phyloP scores from a whole-genome alignment of 768 basidiomycete genomes.

The Obba rivulosa region DNA sequence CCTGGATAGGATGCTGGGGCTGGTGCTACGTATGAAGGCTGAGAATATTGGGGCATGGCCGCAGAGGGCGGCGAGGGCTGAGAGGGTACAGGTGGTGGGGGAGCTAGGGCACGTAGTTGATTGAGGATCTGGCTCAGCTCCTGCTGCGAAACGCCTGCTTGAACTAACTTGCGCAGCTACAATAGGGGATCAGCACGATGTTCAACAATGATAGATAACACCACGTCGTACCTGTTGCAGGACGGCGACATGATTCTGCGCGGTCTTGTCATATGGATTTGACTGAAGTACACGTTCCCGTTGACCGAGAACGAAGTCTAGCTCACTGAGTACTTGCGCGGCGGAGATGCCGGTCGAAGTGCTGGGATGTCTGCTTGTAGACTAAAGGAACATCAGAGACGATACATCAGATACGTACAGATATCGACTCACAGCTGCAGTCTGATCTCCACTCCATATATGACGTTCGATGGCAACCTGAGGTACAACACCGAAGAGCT shows the following conservation, averaged over 20 bases:
- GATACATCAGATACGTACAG: not conserved
- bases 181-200: not conserved
- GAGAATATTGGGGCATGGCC: constrained; percentile 12
- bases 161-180: constrained; percentile 68
- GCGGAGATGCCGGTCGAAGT: constrained; percentile 52
- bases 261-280: constrained; percentile 66
- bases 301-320: constrained; percentile 76
- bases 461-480: constrained; percentile 83
- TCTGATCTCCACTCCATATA: constrained; percentile 61
- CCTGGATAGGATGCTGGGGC: constrained; percentile 26
- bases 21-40: constrained; percentile 18
- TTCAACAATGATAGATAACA: not conserved
- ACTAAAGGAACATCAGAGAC: constrained; percentile 5
- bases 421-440: constrained; percentile 33
- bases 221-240: constrained; percentile 65
- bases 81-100: constrained; percentile 31
- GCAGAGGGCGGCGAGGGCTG: constrained; percentile 13
- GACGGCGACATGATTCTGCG: constrained; percentile 70
- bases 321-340: constrained; percentile 75
- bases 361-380: constrained; percentile 16
- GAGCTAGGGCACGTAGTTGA: constrained; percentile 61
- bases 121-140: constrained; percentile 72
- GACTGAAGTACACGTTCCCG: constrained; percentile 69
- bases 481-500: constrained; percentile 78
- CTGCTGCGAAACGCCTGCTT: constrained; percentile 73